These are phyloP conservation scores for Exophiala calicioides DNA, from an alignment of 2,329 filamentous ascomycete species.

Conservation along the genomic window DNA sequence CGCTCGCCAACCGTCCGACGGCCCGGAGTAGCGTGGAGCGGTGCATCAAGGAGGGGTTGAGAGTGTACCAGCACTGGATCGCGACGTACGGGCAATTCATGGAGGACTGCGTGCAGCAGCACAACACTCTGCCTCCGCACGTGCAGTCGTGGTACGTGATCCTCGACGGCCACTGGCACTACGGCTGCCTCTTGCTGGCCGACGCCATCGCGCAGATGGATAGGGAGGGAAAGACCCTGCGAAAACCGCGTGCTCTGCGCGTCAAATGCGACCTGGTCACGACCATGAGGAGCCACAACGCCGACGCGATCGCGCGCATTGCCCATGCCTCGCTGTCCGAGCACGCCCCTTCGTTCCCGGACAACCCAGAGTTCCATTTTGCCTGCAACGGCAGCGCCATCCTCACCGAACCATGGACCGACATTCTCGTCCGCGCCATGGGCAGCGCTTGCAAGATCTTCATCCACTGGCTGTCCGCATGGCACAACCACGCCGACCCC, in stretches of 20 bases:
- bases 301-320: constrained; percentile 20
- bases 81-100: constrained; percentile 55
- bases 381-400: constrained; percentile 57
- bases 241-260: constrained; percentile 14
- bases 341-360: constrained; percentile 16
- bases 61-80: constrained; percentile 59
- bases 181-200: constrained; percentile 57
- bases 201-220: constrained; percentile 58
- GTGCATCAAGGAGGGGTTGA: constrained; percentile 50
- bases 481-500: constrained; percentile 9
- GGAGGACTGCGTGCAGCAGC: constrained; percentile 53
- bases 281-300: constrained; percentile 14
- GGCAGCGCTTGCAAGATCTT: constrained; percentile 22
- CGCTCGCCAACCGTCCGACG: constrained; percentile 48
- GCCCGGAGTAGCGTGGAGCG: constrained; percentile 48
- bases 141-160: constrained; percentile 64
- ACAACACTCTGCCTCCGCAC: constrained; percentile 52
- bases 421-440: constrained; percentile 39
- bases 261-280: constrained; percentile 9
- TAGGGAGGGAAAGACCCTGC: constrained; percentile 35
- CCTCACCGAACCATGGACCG: constrained; percentile 63
- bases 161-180: constrained; percentile 60
- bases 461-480: constrained; percentile 17
- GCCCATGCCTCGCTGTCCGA: constrained; percentile 19
- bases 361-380: constrained; percentile 48